Base-by-base conservation (phyloP, 805 yeast species). In the Brettanomyces sp. region DNA sequence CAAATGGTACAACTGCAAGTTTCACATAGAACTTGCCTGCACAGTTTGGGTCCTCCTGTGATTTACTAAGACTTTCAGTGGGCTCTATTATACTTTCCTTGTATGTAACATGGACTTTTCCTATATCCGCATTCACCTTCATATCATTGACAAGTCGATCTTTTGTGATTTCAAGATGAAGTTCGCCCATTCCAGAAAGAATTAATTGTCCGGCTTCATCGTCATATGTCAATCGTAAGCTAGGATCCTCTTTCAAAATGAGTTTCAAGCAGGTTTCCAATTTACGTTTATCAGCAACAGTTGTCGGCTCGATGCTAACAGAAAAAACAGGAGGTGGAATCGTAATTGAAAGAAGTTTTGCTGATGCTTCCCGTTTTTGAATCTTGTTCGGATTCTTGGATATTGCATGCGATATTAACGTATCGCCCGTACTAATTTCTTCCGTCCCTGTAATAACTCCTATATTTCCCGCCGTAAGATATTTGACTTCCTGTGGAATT, bases 321-420 rank as follows among this genome's bases (percentile, higher is more conserved):
- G 89, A 83, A 63, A 91, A 93, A 5, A 93, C 93, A 0, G 98
- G 95, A 1, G 96, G 95, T 1, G 99, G 99, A 1, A 86, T 75
- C 0, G 66, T 73, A 35, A 91, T 91, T 0, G 97, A 95, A 47
- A 82, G 73, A 30, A 90, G 73, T 12, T 69, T 65, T 34, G 83
- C 68, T 3, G 67, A 54, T 44, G 69, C 68, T 30, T 76, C 66
- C 1, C 76, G 73, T 23, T 54, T 48, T 3, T 50, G 24, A 8
- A 63, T 44, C 5, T 54, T 52, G 11, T 41, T 47, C 1, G 52
- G 30, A 47, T 73, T 79, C 50, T 72, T 78, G 45, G 74, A 73
- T 13, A 69, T 53, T 0, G 76, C 72, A 58, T 81, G 82, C 1
- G 83, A 72, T 9, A 90, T 74, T 3, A 93, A 64, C 0, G 98